Evolutionary conservation across 805 yeast species (phyloP), one percentile per base, ranked within the genome.

Genomic region (Komagataella ulmi): DNA sequence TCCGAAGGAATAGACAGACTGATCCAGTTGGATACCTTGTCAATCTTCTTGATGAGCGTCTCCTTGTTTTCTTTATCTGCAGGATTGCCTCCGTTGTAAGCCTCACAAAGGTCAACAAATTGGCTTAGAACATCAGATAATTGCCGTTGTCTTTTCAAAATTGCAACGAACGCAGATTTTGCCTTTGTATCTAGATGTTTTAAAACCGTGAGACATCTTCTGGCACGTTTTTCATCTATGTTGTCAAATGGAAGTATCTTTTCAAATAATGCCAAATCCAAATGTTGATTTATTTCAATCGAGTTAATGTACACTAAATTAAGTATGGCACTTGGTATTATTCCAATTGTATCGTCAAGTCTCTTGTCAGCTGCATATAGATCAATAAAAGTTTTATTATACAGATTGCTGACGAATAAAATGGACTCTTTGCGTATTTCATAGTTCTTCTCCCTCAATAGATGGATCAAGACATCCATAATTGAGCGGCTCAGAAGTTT

Each of bases 231-330:
- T 1, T 60, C 55, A 4, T 73, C 63, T 54, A 75, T 72, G 3
- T 64, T 56, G 17, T 77, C 79, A 24, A 77, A 66, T 0, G 95
- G 86, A 8, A 85, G 61, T 1, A 88, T 59, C 50, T 74, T 71
- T 53, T 83, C 88, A 57, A 81, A 74, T 2, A 89, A 56, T 0
- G 74, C 66, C 3, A 66, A 54, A 61, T 88, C 96, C 12, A 88
- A 84, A 10, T 75, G 67, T 10, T 81, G 74, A 52, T 83, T 87
- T 49, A 87, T 81, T 7, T 72, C 69, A 50, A 67, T 73, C 57
- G 85, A 89, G 61, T 88, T 87, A 55, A 89, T 83, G 59, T 85
- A 89, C 49, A 84, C 73, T 47, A 87, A 71, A 19, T 80, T 77
- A 48, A 89, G 66, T 0, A 89, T 63, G 19, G 75, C 73, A 47